phyloP scores from a whole-genome alignment of 495 filamentous ascomycete species.

The Xylaria acuta region DNA sequence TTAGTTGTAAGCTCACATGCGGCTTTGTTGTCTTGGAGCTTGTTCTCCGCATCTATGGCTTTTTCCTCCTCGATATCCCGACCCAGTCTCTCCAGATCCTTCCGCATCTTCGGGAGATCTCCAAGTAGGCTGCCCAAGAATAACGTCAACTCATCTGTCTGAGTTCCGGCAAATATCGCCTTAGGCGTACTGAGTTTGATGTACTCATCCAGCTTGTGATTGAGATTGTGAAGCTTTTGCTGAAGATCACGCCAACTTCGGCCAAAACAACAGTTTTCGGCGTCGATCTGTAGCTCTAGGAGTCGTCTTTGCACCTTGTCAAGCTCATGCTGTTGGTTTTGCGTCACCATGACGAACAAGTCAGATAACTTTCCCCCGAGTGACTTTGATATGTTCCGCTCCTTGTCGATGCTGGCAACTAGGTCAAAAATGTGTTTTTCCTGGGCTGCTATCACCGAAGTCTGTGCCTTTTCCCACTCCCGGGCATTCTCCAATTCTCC shows the following conservation, averaged over 20 bases:
- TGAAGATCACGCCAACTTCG: slow-evolving; percentile 3
- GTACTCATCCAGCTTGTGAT: not conserved
- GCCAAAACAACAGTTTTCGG: not conserved
- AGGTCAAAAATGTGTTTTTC: not conserved
- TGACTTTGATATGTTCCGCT: not conserved
- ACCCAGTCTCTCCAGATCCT: not conserved
- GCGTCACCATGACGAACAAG: slow-evolving; percentile 9
- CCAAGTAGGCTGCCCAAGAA: not conserved
- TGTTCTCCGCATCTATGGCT: not conserved
- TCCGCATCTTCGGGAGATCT: not conserved
- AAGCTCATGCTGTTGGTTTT: slow-evolving; percentile 7
- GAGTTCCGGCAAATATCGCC: not conserved
- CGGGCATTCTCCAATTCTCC: not conserved
- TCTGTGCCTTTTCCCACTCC: not conserved
- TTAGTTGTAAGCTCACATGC: not conserved
- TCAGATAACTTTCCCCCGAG: not conserved
- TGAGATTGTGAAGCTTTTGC: not conserved
- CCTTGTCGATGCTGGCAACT: not conserved
- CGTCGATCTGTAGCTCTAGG: not conserved
- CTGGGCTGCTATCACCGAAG: not conserved
- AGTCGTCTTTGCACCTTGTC: slow-evolving; percentile 12
- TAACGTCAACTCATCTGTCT: slow-evolving; percentile 6
- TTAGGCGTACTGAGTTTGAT: not conserved
- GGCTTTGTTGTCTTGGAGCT: not conserved
- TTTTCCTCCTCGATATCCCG: not conserved